A percentile compares a stretch with the other conserved stretches of the same genome.
Conservation (phyloP, 116 monocot genomes). For the Zostera marina region DNA sequence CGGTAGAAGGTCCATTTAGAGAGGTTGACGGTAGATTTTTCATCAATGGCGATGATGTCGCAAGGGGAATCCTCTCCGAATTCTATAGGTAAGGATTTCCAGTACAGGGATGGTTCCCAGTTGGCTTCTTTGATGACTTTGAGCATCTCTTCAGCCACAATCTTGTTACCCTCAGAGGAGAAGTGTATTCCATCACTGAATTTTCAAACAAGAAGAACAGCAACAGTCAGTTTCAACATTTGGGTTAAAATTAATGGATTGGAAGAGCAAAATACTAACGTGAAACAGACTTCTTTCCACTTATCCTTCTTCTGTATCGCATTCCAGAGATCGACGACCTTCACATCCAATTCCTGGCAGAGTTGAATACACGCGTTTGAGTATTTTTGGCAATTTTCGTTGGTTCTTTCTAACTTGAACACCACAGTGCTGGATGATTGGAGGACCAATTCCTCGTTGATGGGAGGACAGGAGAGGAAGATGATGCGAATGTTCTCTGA, state of each 20-base stretch:
- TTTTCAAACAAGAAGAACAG: not conserved
- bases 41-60: conserved; percentile 47
- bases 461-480: conserved; percentile 75
- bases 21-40: conserved; percentile 51
- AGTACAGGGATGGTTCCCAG: conserved; percentile 72
- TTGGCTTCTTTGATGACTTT: conserved; percentile 64
- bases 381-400: conserved; percentile 51
- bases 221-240: not conserved
- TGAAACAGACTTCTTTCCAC: conserved; percentile 67
- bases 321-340: conserved; percentile 62
- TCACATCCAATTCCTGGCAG: conserved; percentile 53
- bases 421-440: conserved; percentile 8
- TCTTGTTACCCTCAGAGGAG: conserved; percentile 55
- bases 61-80: conserved; percentile 66
- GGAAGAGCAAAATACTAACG: conserved; percentile 27
- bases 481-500: conserved; percentile 60
- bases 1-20: conserved; percentile 55
- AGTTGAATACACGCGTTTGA: conserved; percentile 72
- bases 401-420: conserved; percentile 32
- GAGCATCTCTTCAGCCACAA: conserved; percentile 63
- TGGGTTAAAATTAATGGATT: not conserved
- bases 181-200: conserved; percentile 74
- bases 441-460: conserved; percentile 52
- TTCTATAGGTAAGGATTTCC: conserved; percentile 80
- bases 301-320: conserved; percentile 55